phyloP scores from a whole-genome alignment of 495 filamentous ascomycete species.

The Wilcoxina mikolae region DNA sequence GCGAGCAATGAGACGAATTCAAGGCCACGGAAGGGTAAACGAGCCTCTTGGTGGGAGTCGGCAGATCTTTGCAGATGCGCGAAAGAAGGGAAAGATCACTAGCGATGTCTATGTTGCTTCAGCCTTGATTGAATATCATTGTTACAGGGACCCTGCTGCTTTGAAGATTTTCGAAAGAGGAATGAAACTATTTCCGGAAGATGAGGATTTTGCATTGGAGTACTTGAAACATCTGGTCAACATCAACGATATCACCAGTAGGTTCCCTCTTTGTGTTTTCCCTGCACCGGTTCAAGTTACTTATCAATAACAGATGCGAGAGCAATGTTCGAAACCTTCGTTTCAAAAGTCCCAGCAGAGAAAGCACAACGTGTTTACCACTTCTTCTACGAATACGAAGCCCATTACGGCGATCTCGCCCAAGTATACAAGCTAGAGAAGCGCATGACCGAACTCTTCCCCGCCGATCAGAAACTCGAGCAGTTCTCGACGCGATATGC shows the following conservation, averaged over 20 bases:
- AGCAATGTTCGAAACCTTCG: conserved; percentile 84
- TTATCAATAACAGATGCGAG: conserved; percentile 53
- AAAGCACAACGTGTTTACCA: conserved; percentile 73
- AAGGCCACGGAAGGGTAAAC: conserved; percentile 68
- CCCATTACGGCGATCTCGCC: conserved; percentile 76
- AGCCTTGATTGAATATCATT: conserved; percentile 83
- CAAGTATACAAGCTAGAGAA: conserved; percentile 81
- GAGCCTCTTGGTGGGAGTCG: conserved; percentile 59
- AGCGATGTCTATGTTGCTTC: conserved; percentile 88
- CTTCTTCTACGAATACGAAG: conserved; percentile 89
- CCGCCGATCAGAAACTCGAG: conserved; percentile 57
- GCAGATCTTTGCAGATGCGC: conserved; percentile 72
- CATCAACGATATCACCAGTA: conserved; percentile 84
- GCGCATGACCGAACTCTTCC: conserved; percentile 83
- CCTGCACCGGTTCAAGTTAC: conserved; percentile 6
- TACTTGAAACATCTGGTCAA: conserved; percentile 88
- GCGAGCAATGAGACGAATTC: conserved; percentile 81
- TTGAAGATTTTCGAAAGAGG: conserved; percentile 92
- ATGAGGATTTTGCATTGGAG: conserved; percentile 79
- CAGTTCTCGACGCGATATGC: conserved; percentile 65
- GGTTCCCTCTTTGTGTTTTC: conserved; percentile 30
- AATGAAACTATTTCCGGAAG: conserved; percentile 77
- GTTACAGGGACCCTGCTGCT: conserved; percentile 83
- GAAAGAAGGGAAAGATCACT: conserved; percentile 68
- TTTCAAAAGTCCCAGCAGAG: conserved; percentile 54